A percentile compares a stretch with the other conserved stretches of the same genome.
These are phyloP conservation scores for Erucastrum elatum DNA, from an alignment of 345 rosid genomes.

Conservation along the genomic window DNA sequence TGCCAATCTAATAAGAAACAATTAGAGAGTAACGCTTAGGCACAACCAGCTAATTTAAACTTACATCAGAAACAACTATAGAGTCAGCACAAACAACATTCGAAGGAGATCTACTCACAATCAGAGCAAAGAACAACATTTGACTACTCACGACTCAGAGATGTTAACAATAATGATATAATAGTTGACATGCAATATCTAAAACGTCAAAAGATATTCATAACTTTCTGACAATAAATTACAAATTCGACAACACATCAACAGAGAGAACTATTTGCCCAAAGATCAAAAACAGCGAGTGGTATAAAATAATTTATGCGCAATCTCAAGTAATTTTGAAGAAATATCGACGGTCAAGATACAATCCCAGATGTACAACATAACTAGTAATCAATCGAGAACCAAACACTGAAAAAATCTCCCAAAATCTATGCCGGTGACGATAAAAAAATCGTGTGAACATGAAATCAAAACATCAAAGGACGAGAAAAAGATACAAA, in stretches of 20 bases:
- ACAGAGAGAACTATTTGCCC: neutral
- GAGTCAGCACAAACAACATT: too few relatives aligned
- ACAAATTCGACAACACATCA: neutral
- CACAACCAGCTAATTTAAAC: too few relatives aligned
- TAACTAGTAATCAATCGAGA: neutral
- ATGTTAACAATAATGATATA: too few relatives aligned
- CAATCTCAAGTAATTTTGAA: too few relatives aligned
- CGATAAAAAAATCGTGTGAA: neutral
- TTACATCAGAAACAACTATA: too few relatives aligned
- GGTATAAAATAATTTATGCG: too few relatives aligned
- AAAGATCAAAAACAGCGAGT: neutral
- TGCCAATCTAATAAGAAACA: neutral
- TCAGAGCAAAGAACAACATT: too few relatives aligned
- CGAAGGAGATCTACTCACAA: too few relatives aligned
- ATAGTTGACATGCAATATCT: neutral
- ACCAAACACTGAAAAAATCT: neutral
- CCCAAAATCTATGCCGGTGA: neutral
- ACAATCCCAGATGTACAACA: conserved; percentile 1
- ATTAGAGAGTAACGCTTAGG: too few relatives aligned
- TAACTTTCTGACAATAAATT: neutral
- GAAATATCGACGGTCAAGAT: neutral
- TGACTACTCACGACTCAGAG: too few relatives aligned
- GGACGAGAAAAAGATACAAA: neutral
- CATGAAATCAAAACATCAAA: neutral
- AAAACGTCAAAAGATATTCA: neutral